Conservation (phyloP, 2,329 filamentous ascomycete species). For the Malbranchea zuffiana region DNA sequence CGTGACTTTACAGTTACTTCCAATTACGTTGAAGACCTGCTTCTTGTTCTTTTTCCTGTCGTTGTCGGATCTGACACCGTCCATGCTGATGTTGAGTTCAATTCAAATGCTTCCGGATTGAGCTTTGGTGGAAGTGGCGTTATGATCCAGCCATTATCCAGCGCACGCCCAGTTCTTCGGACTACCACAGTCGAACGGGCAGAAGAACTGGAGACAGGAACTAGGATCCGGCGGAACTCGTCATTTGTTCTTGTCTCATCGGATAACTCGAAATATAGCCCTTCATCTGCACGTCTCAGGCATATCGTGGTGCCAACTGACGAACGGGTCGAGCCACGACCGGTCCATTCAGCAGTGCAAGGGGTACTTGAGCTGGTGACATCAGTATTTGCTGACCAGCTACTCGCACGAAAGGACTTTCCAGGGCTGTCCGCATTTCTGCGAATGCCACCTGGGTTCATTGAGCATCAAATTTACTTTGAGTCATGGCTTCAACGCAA, state of each 20-base stretch:
- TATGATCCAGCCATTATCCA: constrained; percentile 64
- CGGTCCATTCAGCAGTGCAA: constrained; percentile 62
- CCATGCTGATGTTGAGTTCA: constrained; percentile 73
- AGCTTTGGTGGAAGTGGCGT: constrained; percentile 81
- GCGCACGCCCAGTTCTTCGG: constrained; percentile 57
- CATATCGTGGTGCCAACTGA: constrained; percentile 51
- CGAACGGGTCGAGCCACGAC: constrained; percentile 35
- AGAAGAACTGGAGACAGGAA: constrained; percentile 20
- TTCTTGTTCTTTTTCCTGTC: constrained; percentile 74
- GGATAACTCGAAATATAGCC: constrained; percentile 48
- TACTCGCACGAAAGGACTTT: constrained; percentile 82
- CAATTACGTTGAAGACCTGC: constrained; percentile 67
- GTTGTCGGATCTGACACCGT: constrained; percentile 79
- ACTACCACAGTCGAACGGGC: constrained; percentile 49
- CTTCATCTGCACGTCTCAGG: constrained; percentile 53
- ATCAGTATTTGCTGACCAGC: constrained; percentile 71
- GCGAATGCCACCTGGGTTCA: constrained; percentile 82
- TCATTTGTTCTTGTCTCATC: constrained; percentile 84
- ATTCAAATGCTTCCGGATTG: constrained; percentile 66
- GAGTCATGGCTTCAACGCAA: constrained; percentile 78
- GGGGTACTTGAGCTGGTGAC: constrained; percentile 67
- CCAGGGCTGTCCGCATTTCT: constrained; percentile 72
- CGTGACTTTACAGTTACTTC: constrained; percentile 71
- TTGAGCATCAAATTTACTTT: constrained; percentile 91
- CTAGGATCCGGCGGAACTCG: constrained; percentile 63